A percentile compares a stretch with the other conserved stretches of the same genome.
These are phyloP conservation scores for sorghum (Sorghum bicolor) DNA, from an alignment of 176 grass and related monocot species.

Conservation along the genomic window Sorghum_bicolor_NCBIv3 NC_012873.2:55456501-55457000, in stretches of 20 bases:
- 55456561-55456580: too few species aligned
- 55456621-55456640: too few species aligned
- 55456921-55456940: background rate
- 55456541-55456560: too few species aligned
- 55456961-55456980: background rate
- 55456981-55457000: background rate
- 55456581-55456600: too few species aligned
- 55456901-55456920: background rate
- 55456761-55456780: constrained; percentile 18
- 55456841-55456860: constrained; percentile 2
- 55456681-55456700: too few species aligned
- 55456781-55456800: constrained; percentile 13
- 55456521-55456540: too few species aligned
- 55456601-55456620: too few species aligned
- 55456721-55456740: background rate
- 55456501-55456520: too few species aligned
- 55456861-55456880: background rate
- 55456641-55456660: too few species aligned
- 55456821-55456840: background rate
- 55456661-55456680: too few species aligned
- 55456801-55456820: background rate
- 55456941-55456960: background rate
- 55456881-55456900: constrained; percentile 40
- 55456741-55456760: constrained; percentile 24
- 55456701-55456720: too few species aligned